Percentiles rank a stretch among this genome's conserved stretches.
Conservation (phyloP, 164 flowering plant species). For the Piper longum region DNA sequence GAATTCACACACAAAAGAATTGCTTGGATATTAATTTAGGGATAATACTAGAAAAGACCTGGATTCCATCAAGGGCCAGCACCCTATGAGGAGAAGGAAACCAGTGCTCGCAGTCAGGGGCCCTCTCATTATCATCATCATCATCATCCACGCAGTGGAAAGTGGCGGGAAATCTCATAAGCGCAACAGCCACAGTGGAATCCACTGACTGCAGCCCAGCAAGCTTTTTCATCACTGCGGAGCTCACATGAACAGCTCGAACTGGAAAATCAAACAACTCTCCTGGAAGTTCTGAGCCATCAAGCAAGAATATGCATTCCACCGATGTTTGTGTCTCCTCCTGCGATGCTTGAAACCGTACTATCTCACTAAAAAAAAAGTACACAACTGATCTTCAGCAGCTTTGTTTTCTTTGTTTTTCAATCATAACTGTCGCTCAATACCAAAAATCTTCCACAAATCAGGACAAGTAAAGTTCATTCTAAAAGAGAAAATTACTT, state of each 20-base stretch:
- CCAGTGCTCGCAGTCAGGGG: slow-evolving; percentile 27
- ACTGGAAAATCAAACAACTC: slow-evolving; percentile 20
- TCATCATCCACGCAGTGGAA: slow-evolving; percentile 13
- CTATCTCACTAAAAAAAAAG: slow-evolving; percentile 48
- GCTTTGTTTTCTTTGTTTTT: no score
- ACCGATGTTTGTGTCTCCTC: slow-evolving; percentile 19
- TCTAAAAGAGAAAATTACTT: no score
- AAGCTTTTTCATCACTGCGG: slow-evolving; percentile 64
- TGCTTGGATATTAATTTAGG: not conserved
- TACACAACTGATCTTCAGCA: not conserved
- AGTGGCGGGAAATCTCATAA: slow-evolving; percentile 54
- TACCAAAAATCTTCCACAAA: no score
- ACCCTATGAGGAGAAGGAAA: slow-evolving; percentile 50
- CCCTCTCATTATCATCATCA: slow-evolving; percentile 20
- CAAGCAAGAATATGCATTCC: slow-evolving; percentile 57
- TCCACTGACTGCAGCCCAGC: slow-evolving; percentile 70
- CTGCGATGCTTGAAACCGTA: slow-evolving; percentile 25
- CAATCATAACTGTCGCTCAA: no score
- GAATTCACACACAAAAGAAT: not conserved
- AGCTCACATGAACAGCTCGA: slow-evolving; percentile 44
- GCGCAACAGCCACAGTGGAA: slow-evolving; percentile 59
- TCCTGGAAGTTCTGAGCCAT: slow-evolving; percentile 41
- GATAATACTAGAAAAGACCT: slow-evolving; percentile 31
- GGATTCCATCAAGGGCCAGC: slow-evolving; percentile 84
- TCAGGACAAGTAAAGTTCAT: no score